These are phyloP conservation scores for Phialocephala sp. DNA, from an alignment of 2,329 filamentous ascomycete genomes.

Conservation along the genomic window DNA sequence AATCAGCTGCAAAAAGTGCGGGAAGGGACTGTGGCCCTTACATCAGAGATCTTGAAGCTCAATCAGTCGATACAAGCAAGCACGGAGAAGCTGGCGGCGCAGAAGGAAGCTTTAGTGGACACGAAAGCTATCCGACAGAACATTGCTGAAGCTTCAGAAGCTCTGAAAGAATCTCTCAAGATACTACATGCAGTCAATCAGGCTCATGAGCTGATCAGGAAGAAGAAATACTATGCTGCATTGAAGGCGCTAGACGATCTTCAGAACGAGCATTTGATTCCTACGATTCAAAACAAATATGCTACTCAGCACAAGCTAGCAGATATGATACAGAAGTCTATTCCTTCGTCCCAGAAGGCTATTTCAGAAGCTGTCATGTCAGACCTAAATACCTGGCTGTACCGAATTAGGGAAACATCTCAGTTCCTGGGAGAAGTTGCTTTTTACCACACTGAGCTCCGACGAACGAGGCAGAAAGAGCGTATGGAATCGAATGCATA, in stretches of 20 bases:
- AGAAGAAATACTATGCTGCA: conserved; percentile 95
- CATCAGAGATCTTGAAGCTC: conserved; percentile 86
- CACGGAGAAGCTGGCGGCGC: conserved; percentile 90
- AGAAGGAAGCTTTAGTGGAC: conserved; percentile 93
- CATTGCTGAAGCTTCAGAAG: conserved; percentile 89
- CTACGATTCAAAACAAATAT: conserved; percentile 77
- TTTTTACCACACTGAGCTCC: conserved; percentile 92
- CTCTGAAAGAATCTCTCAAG: conserved; percentile 87
- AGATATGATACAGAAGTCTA: conserved; percentile 93
- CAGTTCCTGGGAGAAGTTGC: conserved; percentile 96
- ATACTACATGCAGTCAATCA: conserved; percentile 93
- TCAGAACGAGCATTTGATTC: conserved; percentile 88
- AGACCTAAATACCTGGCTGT: conserved; percentile 96
- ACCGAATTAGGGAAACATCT: conserved; percentile 91
- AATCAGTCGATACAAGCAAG: conserved; percentile 95
- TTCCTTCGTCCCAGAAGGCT: conserved; percentile 87
- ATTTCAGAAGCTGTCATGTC: conserved; percentile 98
- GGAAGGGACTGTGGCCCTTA: conserved; percentile 87
- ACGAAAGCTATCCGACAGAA: conserved; percentile 92
- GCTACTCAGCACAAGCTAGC: conserved; percentile 95
- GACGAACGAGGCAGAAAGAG: conserved; percentile 82
- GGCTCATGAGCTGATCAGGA: conserved; percentile 87
- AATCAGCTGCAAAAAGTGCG: conserved; percentile 92
- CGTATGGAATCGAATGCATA: conserved; percentile 77
- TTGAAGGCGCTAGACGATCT: conserved; percentile 93